These are phyloP conservation scores for Phyllosticta citribraziliensis DNA, from an alignment of 2,329 filamentous ascomycete species.

Conservation along the genomic window DNA sequence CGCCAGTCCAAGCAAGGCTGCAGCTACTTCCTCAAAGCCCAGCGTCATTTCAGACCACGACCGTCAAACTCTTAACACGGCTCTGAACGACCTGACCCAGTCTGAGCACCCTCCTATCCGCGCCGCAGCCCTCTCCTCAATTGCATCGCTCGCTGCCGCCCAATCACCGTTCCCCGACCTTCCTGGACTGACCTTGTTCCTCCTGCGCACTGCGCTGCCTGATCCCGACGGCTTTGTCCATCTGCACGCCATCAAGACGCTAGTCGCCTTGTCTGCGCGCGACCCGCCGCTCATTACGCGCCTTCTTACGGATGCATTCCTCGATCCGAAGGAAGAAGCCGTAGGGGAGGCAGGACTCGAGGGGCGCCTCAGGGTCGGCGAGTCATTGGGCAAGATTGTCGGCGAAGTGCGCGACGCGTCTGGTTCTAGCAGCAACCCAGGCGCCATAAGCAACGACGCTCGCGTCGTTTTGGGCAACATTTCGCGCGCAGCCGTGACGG, in stretches of 20 bases:
- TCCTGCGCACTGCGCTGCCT: slow-evolving; percentile 54
- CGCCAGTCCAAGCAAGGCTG: not conserved
- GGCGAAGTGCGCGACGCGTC: slow-evolving; percentile 6
- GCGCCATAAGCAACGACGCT: not conserved
- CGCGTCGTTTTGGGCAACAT: slow-evolving; percentile 36
- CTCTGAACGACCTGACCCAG: slow-evolving; percentile 3
- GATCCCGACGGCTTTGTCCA: slow-evolving; percentile 65
- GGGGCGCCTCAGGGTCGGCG: slow-evolving; percentile 57
- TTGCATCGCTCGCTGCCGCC: slow-evolving; percentile 42
- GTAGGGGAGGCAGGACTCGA: slow-evolving; percentile 40
- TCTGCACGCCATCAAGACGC: slow-evolving; percentile 55
- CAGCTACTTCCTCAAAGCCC: not conserved
- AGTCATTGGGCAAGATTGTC: slow-evolving; percentile 31
- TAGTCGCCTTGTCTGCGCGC: slow-evolving; percentile 50
- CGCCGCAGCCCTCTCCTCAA: slow-evolving; percentile 24
- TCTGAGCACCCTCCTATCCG: slow-evolving; percentile 28
- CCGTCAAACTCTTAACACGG: not conserved
- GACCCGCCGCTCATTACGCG: slow-evolving; percentile 53
- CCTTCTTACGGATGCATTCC: slow-evolving; percentile 57
- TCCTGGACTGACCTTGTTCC: slow-evolving; percentile 52
- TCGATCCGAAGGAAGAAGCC: slow-evolving; percentile 47
- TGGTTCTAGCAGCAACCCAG: not conserved
- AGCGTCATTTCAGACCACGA: slow-evolving; percentile 33
- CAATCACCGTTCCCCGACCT: slow-evolving; percentile 54
- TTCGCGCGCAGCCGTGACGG: slow-evolving; percentile 49